Base-by-base conservation (phyloP, 129 eudicot species). In the Chrysanthemum seticuspe region DNA sequence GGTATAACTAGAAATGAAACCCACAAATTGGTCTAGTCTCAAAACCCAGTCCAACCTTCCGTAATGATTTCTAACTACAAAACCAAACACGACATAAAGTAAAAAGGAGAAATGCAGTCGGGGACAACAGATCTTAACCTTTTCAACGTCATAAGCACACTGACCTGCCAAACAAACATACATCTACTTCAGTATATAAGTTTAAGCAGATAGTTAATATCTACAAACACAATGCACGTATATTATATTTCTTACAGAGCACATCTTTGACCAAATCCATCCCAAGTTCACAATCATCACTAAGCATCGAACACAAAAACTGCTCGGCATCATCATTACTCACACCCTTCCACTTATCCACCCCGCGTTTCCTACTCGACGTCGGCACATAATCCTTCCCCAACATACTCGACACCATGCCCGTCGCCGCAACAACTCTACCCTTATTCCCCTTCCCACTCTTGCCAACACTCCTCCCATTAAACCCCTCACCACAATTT, bases 241-340 rank as follows among this genome's bases (percentile, higher is more conserved):
- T 13, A 63, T 25, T 13, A 55, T 14, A 64, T 13, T 69, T 84
- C 90, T 91, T 80, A 95, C 99, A 80, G 18, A 95, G 83, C 62
- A 95, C 97, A 69, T 95, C 99, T 61, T 83, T 86, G 68, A 95
- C 96, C 79, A 95, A 91, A 76, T 71, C 94, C 87, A 91, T 72
- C 78, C 87, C 79, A n/a, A 95, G 60, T 34, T 95, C 97, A 63
- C 83, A 86, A 10, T 87, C 96, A 25, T 85, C 88, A 21, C 97
- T 88, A 62, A 95, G 91, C 99, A 90, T 86, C 9, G 96, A 89
- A 59, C 84, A 87, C 87, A 93, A 78, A 67, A 93, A 90, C 83
- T 88, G 96, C 59, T 88, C 97, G 2, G 85, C 79, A 13, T 90
- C 97, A 64, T 80, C 96, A 52, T 72, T 75, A 59, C 79, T 76